A percentile compares a stretch with the other conserved stretches of the same genome.
Evolutionary conservation across 2,329 filamentous ascomycete species (phyloP).

Genomic region (Triangularia verruculosa): DNA sequence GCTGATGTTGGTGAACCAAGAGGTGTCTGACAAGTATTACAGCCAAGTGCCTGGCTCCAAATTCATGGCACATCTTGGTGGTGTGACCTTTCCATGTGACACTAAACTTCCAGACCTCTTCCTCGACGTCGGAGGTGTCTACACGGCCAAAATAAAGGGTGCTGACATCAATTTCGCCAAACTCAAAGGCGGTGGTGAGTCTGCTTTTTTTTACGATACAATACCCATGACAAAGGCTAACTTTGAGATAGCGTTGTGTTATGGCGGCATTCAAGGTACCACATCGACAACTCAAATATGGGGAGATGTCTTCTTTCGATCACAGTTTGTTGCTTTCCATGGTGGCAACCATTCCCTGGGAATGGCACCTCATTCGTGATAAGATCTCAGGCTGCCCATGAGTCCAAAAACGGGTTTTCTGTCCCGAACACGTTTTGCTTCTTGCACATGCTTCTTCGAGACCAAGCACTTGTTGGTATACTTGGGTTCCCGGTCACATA

Average conservation of each 20-base stretch:
- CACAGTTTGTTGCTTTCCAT: conserved; percentile 5
- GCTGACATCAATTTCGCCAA: conserved; percentile 52
- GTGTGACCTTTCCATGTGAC: conserved; percentile 48
- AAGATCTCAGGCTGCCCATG: too few relatives aligned
- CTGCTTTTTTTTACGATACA: neutral
- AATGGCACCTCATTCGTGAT: conserved; percentile 4
- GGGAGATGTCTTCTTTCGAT: conserved; percentile 56
- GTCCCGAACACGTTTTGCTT: too few relatives aligned
- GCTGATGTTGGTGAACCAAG: conserved; percentile 56
- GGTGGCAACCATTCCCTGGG: conserved; percentile 1
- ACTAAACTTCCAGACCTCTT: conserved; percentile 46
- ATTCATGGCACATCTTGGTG: conserved; percentile 40
- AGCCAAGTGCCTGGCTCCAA: conserved; percentile 42
- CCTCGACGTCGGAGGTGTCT: conserved; percentile 55
- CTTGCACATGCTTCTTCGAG: neutral
- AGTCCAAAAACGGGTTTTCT: too few relatives aligned
- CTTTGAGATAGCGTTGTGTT: conserved; percentile 49
- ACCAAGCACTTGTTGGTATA: too few relatives aligned
- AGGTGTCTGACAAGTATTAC: conserved; percentile 51
- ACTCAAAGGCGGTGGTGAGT: conserved; percentile 50
- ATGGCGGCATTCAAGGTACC: conserved; percentile 64
- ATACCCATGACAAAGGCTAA: neutral
- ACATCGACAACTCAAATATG: conserved; percentile 57
- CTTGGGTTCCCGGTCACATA: too few relatives aligned
- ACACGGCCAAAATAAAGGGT: conserved; percentile 56